Evolutionary conservation across 495 filamentous ascomycete species (phyloP), one percentile per base, ranked within the genome.

Genomic region (Darksidea phi): DNA sequence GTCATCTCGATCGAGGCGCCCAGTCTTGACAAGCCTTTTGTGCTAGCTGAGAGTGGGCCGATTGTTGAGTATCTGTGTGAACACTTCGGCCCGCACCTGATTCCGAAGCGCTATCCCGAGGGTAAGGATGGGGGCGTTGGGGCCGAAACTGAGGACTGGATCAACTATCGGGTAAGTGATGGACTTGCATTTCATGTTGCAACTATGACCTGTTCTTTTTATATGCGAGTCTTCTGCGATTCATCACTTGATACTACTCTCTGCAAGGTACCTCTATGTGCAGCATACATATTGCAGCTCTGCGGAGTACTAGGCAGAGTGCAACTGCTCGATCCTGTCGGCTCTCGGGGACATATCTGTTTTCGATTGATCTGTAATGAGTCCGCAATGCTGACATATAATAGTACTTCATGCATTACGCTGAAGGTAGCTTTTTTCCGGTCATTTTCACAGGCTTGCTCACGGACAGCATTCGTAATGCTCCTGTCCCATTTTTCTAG

Each of bases 61-160:
- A 95, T 97, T 52, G 73, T 84, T 15, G 89, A 96, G 70, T 95
- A 94, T 66, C 78, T 97, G 10, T 74, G 79, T 62, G 89, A 93
- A 37, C 83, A 92, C 70, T 95, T 89, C 67, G 80, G 79, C 0
- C 71, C 75, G 13, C 72, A 69, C 17, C 77, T 95, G 47, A 74
- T 87, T 20, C 89, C 90, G 6, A 78, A 79, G 59, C 77, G 82
- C 41, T 94, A 84, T 66, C 74, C 71, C 45, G 73, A 81, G 10
- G 82, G 80, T 6, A 76, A 80, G 60, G 79, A 82, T 37, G 79
- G 78, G 13, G 60, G 79, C 57, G 74, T 86, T 43, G 86, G 86
- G 17, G 84, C 79, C 5, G 89, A 91, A 78, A 87, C 81, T 1
- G 88, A 90, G 74, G 78, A 81, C 64, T 93, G 88, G 87, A 73